Evolutionary conservation across 805 yeast genomes (phyloP).

Genomic region (Metschnikowia gelsemii): DNA sequence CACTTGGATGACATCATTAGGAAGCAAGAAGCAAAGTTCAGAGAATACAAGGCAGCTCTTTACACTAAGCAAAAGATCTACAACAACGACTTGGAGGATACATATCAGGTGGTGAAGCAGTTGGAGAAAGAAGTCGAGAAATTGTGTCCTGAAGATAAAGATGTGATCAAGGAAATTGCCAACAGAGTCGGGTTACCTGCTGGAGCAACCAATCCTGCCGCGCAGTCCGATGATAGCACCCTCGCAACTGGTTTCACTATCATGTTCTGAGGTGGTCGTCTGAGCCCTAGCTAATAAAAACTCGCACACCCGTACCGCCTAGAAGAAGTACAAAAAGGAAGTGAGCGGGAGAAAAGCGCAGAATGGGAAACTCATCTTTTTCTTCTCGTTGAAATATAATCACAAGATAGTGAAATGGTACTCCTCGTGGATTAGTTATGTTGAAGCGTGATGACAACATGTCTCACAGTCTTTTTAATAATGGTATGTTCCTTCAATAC

Average conservation of each 20-base stretch:
- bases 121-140: slow-evolving; percentile 31
- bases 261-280: slow-evolving; percentile 11
- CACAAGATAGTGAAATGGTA: neutral
- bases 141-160: slow-evolving; percentile 17
- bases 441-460: neutral
- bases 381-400: neutral
- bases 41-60: slow-evolving; percentile 60
- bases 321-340: slow-evolving; percentile 6
- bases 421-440: neutral
- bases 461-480: slow-evolving; percentile 3
- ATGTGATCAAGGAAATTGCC: slow-evolving; percentile 15
- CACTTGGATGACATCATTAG: slow-evolving; percentile 35
- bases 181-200: slow-evolving; percentile 14
- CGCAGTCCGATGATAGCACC: slow-evolving; percentile 16
- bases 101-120: slow-evolving; percentile 35
- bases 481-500: slow-evolving; percentile 2
- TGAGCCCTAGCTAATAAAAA: slow-evolving; percentile 8
- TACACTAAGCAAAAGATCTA: slow-evolving; percentile 54
- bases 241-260: slow-evolving; percentile 18
- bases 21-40: slow-evolving; percentile 55
- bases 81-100: slow-evolving; percentile 52
- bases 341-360: slow-evolving; percentile 5
- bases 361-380: neutral
- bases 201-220: slow-evolving; percentile 7
- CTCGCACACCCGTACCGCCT: slow-evolving; percentile 16